Percentiles rank a stretch among this genome's conserved stretches.
phyloP scores from a whole-genome alignment of 2,329 filamentous ascomycete genomes.

The Cercospora beticola region DNA sequence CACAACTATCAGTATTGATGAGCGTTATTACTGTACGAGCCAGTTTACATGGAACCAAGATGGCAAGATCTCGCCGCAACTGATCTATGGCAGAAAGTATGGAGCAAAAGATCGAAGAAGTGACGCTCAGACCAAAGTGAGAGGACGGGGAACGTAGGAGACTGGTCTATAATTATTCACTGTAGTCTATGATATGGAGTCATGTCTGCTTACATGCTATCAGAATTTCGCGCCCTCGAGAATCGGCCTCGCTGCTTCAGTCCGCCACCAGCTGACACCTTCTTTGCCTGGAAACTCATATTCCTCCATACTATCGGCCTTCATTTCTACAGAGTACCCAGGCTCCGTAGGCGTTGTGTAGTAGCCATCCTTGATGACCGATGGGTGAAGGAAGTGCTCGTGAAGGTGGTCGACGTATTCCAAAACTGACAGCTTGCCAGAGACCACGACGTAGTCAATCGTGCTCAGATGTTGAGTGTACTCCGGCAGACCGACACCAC shows the following conservation, averaged over 20 bases:
- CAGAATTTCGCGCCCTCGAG: constrained; percentile 54
- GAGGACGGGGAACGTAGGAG: neutral
- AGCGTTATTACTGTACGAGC: neutral
- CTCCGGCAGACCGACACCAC: constrained; percentile 86
- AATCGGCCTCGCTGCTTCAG: constrained; percentile 73
- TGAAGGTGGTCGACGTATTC: constrained; percentile 94
- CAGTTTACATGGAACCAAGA: neutral
- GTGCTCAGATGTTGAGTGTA: constrained; percentile 92
- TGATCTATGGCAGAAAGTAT: neutral
- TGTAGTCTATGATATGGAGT: neutral
- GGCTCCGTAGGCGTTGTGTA: constrained; percentile 81
- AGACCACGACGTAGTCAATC: constrained; percentile 88
- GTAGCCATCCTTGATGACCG: constrained; percentile 77
- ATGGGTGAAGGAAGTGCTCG: constrained; percentile 85
- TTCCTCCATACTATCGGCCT: constrained; percentile 77
- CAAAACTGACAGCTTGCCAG: constrained; percentile 70
- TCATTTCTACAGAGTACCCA: constrained; percentile 94
- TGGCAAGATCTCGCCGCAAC: neutral
- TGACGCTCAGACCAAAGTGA: neutral
- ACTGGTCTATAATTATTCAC: neutral
- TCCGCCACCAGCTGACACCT: constrained; percentile 82
- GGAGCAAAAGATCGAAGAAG: neutral
- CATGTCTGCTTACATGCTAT: neutral
- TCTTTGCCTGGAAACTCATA: constrained; percentile 75
- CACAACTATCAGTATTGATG: neutral